Base-by-base conservation (phyloP, 1,139 yeast species). In the Candida gigantensis region DNA sequence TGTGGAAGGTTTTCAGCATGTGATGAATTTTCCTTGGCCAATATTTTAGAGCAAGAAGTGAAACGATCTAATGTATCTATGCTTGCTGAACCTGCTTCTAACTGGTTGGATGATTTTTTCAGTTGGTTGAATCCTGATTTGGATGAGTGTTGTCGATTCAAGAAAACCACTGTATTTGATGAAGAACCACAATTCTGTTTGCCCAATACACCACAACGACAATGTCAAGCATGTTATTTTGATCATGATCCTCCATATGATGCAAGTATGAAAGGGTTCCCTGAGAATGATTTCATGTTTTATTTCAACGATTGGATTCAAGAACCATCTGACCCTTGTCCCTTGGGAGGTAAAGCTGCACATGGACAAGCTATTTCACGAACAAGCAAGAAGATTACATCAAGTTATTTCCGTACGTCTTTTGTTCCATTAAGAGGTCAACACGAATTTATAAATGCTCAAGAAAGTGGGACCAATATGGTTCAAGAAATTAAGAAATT, bases 271-370 rank as follows among this genome's bases (percentile, higher is more conserved):
- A 68, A 74, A 8, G 96, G 94, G 0, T 79, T 92, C 51, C 98
- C 98, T 0, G 79, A 78, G 46, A 85, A 34, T 6, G 70, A 71
- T 0, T 92, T 92, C 51, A 77, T 86, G 80, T 66, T 65, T 33
- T 88, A 71, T 52, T 84, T 88, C 55, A 60, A 77, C 17, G 78
- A 83, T 32, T 92, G 98, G 98, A 86, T 92, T 20, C 71, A 79
- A 29, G 87, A 87, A 30, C 81, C 81, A 2, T 84, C 96, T 40
- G 95, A 87, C 50, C 89, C 94, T 3, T 92, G 98, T 59, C 97
- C 97, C 1, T 67, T 92, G 20, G 97, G 96, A 3, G 98, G 98
- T 1, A 84, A 86, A 52, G 97, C 97, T 0, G 95, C 97, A 0
- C 92, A 90, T 53, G 74, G 85, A 1, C 62, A 68, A 5, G 72